phyloP scores from a whole-genome alignment of 805 yeast genomes.

The Lipomyces mesembrius region DNA sequence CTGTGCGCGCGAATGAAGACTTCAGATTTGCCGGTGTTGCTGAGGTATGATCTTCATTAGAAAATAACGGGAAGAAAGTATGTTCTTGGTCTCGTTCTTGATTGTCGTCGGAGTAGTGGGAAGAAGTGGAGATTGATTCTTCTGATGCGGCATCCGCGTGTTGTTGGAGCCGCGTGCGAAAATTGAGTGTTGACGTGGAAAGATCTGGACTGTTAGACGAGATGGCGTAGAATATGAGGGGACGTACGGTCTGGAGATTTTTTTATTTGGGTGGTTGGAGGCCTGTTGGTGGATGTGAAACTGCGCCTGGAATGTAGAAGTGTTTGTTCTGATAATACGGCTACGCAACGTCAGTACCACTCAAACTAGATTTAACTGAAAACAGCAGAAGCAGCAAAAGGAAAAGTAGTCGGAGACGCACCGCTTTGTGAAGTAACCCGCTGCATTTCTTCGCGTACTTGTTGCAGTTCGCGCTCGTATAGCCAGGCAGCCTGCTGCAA shows the following conservation, averaged over 20 bases:
- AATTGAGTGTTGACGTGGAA: slow-evolving; percentile 14
- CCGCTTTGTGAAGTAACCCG: slow-evolving; percentile 24
- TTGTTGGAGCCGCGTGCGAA: background rate
- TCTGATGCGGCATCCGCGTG: background rate
- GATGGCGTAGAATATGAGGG: background rate
- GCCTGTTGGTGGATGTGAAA: background rate
- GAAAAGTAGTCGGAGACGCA: background rate
- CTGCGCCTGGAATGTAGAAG: background rate
- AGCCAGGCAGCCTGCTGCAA: slow-evolving; percentile 52
- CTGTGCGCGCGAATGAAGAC: background rate
- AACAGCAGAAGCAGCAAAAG: background rate
- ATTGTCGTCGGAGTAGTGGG: slow-evolving; percentile 19
- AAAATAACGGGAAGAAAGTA: slow-evolving; percentile 7
- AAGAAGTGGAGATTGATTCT: background rate
- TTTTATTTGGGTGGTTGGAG: background rate
- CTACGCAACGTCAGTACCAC: background rate
- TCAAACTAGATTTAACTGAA: background rate
- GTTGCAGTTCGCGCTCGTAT: slow-evolving; percentile 48
- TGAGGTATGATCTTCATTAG: background rate
- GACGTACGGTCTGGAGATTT: background rate
- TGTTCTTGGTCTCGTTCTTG: background rate
- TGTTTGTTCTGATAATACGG: background rate
- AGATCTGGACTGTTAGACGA: slow-evolving; percentile 6
- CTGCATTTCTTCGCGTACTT: slow-evolving; percentile 45
- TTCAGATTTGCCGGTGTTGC: slow-evolving; percentile 1